Base-by-base conservation (phyloP, 1,284 basidiomycete species). In the Somion occarium region DNA sequence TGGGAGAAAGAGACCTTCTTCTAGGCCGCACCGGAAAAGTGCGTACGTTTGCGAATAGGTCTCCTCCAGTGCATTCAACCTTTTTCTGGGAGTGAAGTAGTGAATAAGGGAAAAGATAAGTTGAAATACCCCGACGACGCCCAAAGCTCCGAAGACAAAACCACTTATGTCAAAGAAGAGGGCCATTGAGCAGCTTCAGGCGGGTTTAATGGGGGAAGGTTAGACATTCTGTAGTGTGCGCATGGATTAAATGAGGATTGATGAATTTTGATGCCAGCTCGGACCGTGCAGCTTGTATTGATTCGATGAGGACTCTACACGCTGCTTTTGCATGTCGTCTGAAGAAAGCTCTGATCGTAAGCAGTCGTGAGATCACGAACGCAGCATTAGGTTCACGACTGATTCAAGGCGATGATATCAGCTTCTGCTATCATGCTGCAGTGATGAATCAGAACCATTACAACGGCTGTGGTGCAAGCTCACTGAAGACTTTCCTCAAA, bases 21-120 rank as follows among this genome's bases (percentile, higher is more conserved):
- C 39, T 9, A 41, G 9, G 39, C 39, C 20, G 20, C 39, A 41
- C 5, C 18, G 13, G 15, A 44, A 50, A 5, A 44, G 42, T 4
- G 23, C n/a, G 22, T 42, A 43, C 7, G 48, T 44, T 18, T 50
- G 39, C n/a, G 15, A n/a, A 19, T 39, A 12, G 5, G 38, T 44
- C 5, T 43, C 25, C 22, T 44, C 42, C 25, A 50, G 26, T 4
- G 26, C 39, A n/a, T 50, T 43, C 48, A 50, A 19, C 20, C 27
- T 24, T 5, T 27, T 20, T 5, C 38, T 27, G 3, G 48, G 48
- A n/a, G 44, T 20, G 19, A 18, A 39, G 23, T 34, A 25, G 26
- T 5, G 20, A 7, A 50, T 15, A 9, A 20, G 27, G 23, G 9
- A 3, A 15, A 3, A 23, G 19, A 50, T n/a, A 23, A 50, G 7